Percentiles rank a stretch among this genome's conserved stretches.
These are phyloP conservation scores for Dryas drummondii DNA, from an alignment of 306 rosid species.

Conservation along the genomic window DNA sequence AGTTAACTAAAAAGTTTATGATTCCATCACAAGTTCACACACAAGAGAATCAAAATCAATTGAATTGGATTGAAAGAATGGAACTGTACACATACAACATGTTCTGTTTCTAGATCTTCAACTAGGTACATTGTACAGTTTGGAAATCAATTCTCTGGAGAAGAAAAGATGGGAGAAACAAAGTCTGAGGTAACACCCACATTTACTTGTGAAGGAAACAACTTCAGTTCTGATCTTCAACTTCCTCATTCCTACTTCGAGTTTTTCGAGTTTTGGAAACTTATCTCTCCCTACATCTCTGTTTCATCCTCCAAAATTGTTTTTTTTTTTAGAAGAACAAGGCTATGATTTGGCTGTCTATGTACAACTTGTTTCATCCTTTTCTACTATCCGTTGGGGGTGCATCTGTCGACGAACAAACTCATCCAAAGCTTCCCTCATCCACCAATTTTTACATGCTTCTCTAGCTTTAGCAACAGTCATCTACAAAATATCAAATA, in stretches of 20 bases:
- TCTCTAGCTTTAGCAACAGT: slow-evolving; percentile 72
- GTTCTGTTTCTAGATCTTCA: slow-evolving; percentile 32
- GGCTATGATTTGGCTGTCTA: neutral
- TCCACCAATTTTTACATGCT: slow-evolving; percentile 81
- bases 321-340: neutral
- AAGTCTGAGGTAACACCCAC: neutral
- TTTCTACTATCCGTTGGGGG: slow-evolving; percentile 9
- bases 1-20: too few species aligned
- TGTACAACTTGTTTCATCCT: slow-evolving; percentile 28
- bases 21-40: neutral
- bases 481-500: slow-evolving; percentile 52
- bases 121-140: slow-evolving; percentile 25
- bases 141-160: slow-evolving; percentile 5
- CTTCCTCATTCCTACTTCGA: neutral
- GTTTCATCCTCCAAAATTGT: slow-evolving; percentile 17
- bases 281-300: slow-evolving; percentile 14
- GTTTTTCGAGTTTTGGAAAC: neutral
- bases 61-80: slow-evolving; percentile 50
- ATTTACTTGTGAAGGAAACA: neutral
- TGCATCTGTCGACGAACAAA: slow-evolving; percentile 50
- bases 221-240: neutral
- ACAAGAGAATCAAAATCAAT: slow-evolving; percentile 35
- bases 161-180: slow-evolving; percentile 22
- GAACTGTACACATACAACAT: slow-evolving; percentile 28
- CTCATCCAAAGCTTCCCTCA: slow-evolving; percentile 75